Conservation (phyloP, 2,329 filamentous ascomycete species). For the Lachnellula arida region DNA sequence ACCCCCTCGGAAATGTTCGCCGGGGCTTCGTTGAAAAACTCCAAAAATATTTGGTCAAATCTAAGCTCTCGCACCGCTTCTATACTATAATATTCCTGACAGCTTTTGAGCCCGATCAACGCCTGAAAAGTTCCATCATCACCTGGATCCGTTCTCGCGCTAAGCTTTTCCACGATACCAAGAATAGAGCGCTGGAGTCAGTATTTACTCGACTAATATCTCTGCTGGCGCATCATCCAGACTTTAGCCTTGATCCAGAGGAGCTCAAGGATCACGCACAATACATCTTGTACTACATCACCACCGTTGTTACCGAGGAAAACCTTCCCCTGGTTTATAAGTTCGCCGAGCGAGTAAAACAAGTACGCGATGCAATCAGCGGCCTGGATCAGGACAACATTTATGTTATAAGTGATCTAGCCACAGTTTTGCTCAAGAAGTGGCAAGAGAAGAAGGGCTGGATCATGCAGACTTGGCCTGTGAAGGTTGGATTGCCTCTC, state of each 20-base stretch:
- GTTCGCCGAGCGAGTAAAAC: conserved; percentile 88
- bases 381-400: conserved; percentile 65
- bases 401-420: conserved; percentile 83
- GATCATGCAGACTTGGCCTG: conserved; percentile 77
- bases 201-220: conserved; percentile 80
- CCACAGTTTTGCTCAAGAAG: conserved; percentile 73
- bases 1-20: conserved; percentile 68
- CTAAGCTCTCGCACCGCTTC: conserved; percentile 68
- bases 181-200: conserved; percentile 68
- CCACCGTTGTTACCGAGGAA: conserved; percentile 74
- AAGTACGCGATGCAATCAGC: conserved; percentile 74
- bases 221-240: conserved; percentile 87
- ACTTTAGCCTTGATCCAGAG: conserved; percentile 64
- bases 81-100: conserved; percentile 87
- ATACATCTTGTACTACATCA: conserved; percentile 88
- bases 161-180: conserved; percentile 55
- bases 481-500: conserved; percentile 74
- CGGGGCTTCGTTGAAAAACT: conserved; percentile 76
- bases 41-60: conserved; percentile 81
- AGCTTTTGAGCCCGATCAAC: conserved; percentile 79
- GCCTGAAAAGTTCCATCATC: conserved; percentile 68
- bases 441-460: conserved; percentile 85
- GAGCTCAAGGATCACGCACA: conserved; percentile 77
- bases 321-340: conserved; percentile 88
- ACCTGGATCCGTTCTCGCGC: conserved; percentile 87